Conservation (phyloP, 352 stramenopile species). For the Phytophthora europaea region DNA sequence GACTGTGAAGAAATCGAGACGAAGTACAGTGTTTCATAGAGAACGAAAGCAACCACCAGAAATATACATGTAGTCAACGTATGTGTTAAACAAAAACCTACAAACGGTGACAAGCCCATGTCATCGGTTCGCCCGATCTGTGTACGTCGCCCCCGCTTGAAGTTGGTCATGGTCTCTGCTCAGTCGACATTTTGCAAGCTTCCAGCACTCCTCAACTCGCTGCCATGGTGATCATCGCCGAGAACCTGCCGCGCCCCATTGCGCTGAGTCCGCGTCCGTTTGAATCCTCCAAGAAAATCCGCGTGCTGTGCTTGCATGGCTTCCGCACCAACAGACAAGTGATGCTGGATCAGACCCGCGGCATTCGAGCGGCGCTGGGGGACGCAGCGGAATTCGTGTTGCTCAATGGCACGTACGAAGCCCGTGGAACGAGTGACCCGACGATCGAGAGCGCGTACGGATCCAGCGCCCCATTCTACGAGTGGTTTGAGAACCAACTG, state of each 20-base stretch:
- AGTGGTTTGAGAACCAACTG: slow-evolving; percentile 55
- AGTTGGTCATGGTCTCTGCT: slow-evolving; percentile 30
- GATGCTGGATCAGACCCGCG: slow-evolving; percentile 56
- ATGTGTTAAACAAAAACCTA: slow-evolving; percentile 15
- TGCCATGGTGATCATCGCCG: slow-evolving; percentile 22
- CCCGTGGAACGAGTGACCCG: slow-evolving; percentile 39
- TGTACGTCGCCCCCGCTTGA: slow-evolving; percentile 34
- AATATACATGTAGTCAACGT: slow-evolving; percentile 17
- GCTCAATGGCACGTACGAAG: slow-evolving; percentile 54
- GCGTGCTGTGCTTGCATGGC: slow-evolving; percentile 63
- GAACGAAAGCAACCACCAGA: slow-evolving; percentile 15
- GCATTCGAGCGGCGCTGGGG: slow-evolving; percentile 44
- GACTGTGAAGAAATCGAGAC: slow-evolving; percentile 24
- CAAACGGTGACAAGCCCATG: slow-evolving; percentile 1
- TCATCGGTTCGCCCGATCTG: slow-evolving; percentile 11
- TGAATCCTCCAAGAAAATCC: slow-evolving; percentile 36
- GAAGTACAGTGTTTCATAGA: slow-evolving; percentile 17
- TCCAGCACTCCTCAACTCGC: slow-evolving; percentile 7
- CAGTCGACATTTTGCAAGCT: slow-evolving; percentile 36
- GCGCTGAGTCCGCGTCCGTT: slow-evolving; percentile 20
- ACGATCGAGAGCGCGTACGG: slow-evolving; percentile 47
- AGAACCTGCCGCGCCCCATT: slow-evolving; percentile 28
- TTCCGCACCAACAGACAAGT: slow-evolving; percentile 63
- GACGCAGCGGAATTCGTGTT: slow-evolving; percentile 49
- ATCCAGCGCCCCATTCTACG: slow-evolving; percentile 47